A percentile compares a stretch with the other conserved stretches of the same genome.
These are phyloP conservation scores for Eucalyptus regnans DNA, from an alignment of 345 rosid genomes.

Conservation along the genomic window DNA sequence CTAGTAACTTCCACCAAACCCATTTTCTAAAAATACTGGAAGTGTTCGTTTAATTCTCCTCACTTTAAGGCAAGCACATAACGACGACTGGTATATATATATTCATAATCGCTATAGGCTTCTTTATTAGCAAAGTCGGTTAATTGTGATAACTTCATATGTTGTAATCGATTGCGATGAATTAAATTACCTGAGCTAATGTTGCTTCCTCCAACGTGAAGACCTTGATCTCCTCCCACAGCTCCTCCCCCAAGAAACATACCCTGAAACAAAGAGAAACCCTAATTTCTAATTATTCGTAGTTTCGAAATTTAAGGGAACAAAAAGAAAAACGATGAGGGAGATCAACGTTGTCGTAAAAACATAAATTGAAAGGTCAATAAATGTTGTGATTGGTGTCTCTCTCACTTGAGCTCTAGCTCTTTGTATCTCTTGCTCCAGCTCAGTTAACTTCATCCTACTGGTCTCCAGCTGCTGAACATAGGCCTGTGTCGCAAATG, in stretches of 20 bases:
- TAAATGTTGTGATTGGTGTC: neutral
- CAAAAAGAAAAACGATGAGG: neutral
- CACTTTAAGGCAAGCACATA: neutral
- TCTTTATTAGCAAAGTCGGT: neutral
- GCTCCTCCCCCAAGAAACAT: neutral
- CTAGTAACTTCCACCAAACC: neutral
- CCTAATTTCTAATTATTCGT: neutral
- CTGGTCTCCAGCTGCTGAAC: constrained; percentile 45
- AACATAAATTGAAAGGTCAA: neutral
- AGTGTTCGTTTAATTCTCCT: neutral
- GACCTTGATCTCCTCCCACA: neutral
- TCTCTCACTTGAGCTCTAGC: constrained; percentile 22
- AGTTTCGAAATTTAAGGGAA: neutral
- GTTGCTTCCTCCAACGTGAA: neutral
- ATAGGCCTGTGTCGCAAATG: constrained; percentile 25
- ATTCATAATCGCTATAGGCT: neutral
- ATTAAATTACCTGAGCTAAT: neutral
- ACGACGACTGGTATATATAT: neutral
- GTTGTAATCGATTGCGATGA: neutral
- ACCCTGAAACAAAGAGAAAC: neutral
- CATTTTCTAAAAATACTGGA: neutral
- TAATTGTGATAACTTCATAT: neutral
- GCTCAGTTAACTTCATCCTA: constrained; percentile 22
- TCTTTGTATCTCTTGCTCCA: constrained; percentile 34
- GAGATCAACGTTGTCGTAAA: neutral